A percentile compares a stretch with the other conserved stretches of the same genome.
These are phyloP conservation scores for Coffea canephora DNA, from an alignment of 257 asterid genomes.

Conservation along the genomic window DNA sequence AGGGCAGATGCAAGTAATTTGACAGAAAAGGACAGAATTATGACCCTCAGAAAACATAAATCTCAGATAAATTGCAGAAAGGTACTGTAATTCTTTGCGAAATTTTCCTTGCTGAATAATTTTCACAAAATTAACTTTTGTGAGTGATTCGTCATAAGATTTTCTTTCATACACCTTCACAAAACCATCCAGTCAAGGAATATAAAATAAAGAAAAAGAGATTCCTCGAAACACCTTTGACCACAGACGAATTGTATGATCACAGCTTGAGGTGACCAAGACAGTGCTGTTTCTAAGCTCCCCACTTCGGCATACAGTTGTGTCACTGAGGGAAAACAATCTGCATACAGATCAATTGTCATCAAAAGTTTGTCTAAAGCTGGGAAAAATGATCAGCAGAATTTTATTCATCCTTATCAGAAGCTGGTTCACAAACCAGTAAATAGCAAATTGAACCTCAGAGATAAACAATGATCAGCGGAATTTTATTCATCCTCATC, in stretches of 20 bases:
- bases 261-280: conserved; percentile 74
- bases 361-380: conserved; percentile 1
- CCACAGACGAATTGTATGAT: conserved; percentile 75
- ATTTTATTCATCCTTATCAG: not conserved
- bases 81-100: not conserved
- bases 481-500: not conserved
- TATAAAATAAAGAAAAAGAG: not conserved
- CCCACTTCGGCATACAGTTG: conserved; percentile 29
- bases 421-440: not conserved
- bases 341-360: conserved; percentile 38
- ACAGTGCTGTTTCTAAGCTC: conserved; percentile 41
- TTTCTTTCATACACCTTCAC: not conserved
- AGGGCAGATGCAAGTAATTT: not conserved
- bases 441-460: not conserved
- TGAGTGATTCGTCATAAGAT: not conserved
- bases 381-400: not conserved
- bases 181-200: not conserved
- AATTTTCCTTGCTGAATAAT: not conserved
- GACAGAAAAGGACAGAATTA: not conserved
- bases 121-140: not conserved
- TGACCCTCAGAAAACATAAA: not conserved
- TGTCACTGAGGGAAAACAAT: conserved; percentile 48
- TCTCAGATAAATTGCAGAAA: not conserved
- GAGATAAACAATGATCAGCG: not conserved
- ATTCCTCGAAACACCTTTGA: conserved; percentile 48